Conservation (phyloP, 805 yeast species). For the Yarrowia phangngaensis region DNA sequence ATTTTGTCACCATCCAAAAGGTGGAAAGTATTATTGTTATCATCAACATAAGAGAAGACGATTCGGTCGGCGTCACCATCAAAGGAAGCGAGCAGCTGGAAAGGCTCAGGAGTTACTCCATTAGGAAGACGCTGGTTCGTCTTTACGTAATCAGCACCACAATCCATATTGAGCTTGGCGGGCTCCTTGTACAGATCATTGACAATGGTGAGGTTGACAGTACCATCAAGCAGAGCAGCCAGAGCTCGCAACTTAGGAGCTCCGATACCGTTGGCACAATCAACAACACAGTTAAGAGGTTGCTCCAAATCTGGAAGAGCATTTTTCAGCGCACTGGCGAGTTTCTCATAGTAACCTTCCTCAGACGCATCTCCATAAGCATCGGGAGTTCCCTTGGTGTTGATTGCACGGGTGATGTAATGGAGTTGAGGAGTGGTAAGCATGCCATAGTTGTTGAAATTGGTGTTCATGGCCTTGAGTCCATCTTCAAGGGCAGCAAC, state of each 20-base stretch:
- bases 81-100: slow-evolving; percentile 68
- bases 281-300: slow-evolving; percentile 57
- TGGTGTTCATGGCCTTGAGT: slow-evolving; percentile 47
- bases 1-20: slow-evolving; percentile 89
- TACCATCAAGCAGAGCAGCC: slow-evolving; percentile 42
- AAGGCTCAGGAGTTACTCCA: slow-evolving; percentile 48
- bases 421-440: slow-evolving; percentile 94
- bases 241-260: slow-evolving; percentile 64
- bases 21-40: slow-evolving; percentile 37
- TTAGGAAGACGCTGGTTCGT: slow-evolving; percentile 77
- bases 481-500: slow-evolving; percentile 60
- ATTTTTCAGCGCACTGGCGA: slow-evolving; percentile 51
- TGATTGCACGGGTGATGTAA: slow-evolving; percentile 69
- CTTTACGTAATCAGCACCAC: slow-evolving; percentile 96
- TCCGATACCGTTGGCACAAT: slow-evolving; percentile 97
- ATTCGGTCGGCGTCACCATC: slow-evolving; percentile 98
- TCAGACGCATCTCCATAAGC: slow-evolving; percentile 61
- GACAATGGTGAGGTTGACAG: slow-evolving; percentile 44
- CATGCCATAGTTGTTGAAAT: slow-evolving; percentile 55
- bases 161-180: slow-evolving; percentile 59
- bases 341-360: slow-evolving; percentile 64
- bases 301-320: slow-evolving; percentile 41
- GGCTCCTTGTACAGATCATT: slow-evolving; percentile 58
- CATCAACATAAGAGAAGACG: slow-evolving; percentile 56
- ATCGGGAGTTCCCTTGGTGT: slow-evolving; percentile 47